Base-by-base conservation (phyloP, 2,329 filamentous ascomycete species). In the Cryoendolithus antarcticus region DNA sequence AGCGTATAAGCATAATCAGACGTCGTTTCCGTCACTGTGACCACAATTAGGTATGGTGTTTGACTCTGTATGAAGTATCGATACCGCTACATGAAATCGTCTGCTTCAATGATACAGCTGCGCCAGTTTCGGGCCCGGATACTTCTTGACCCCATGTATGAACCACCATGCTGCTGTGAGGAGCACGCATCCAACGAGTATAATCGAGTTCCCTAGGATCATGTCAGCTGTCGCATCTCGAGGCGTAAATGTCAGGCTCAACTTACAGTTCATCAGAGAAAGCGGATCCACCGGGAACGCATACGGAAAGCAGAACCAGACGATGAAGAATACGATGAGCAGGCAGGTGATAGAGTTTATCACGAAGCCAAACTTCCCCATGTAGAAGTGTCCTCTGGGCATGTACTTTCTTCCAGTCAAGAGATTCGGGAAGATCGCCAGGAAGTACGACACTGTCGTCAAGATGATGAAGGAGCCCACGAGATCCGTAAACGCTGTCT, bases 131-230 rank as follows among this genome's bases (percentile, higher is more conserved):
- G 70, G 70, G 0, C 69, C 67, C 0, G 67, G 64, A 44, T 74
- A 74, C 43, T 71, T 62, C 31, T 53, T 54, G 12, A 54, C 48
- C 3, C 66, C 70, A 41, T 72, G 65, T 2, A 67, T 37, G 4
- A 67, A 41, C 70, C 71, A 74, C 70, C 70, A 72, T 3, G 65
- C 41, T 0, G 56, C 56, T 0, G 69, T 71, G 4, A 74, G 41
- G 1, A 57, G 46, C n/a, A 72, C 47, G 33, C 66, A 59, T 13
- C 72, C 67, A 11, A 65, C 65, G 13, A 74, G 53, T 40, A 74
- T 71, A 3, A 74, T 71, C 43, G 64, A 69, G 52, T 72, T 74
- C 64, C 41, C 62, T 53, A 66, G 62, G 8, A 68, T 65, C 34
- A 21, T 45, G 2, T 61, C 53, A 46, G 44, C 35, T 58, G 67